These are phyloP conservation scores for Kwoniella europaea DNA, from an alignment of 768 basidiomycete genomes.

Conservation along the genomic window DNA sequence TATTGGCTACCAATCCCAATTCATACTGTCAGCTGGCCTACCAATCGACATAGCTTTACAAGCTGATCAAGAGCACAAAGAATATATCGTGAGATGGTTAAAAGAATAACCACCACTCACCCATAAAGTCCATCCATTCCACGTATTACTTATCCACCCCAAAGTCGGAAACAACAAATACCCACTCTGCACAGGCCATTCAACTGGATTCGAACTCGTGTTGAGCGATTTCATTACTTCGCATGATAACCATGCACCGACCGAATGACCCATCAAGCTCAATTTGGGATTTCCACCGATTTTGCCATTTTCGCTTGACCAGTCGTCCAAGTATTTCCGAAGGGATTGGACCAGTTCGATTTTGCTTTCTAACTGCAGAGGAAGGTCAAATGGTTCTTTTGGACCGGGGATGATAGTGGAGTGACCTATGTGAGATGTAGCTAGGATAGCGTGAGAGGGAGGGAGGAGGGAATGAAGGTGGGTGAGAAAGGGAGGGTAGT, in stretches of 20 bases:
- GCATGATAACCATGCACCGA: slow-evolving; percentile 72
- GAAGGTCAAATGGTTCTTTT: slow-evolving; percentile 57
- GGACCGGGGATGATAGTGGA: slow-evolving; percentile 61
- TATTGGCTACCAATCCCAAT: slow-evolving; percentile 62
- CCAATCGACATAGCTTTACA: too few relatives aligned
- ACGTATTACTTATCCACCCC: slow-evolving; percentile 67
- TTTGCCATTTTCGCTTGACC: slow-evolving; percentile 28
- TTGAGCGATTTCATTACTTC: slow-evolving; percentile 61
- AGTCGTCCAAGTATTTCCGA: slow-evolving; percentile 29
- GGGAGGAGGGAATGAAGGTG: slow-evolving; percentile 66
- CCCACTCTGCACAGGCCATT: slow-evolving; percentile 57
- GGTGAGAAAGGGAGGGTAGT: slow-evolving; percentile 71
- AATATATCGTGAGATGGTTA: neutral
- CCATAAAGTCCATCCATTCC: slow-evolving; percentile 68
- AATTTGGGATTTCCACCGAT: slow-evolving; percentile 12
- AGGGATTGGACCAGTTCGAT: slow-evolving; percentile 64
- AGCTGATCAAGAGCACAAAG: too few relatives aligned
- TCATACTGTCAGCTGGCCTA: slow-evolving; percentile 33
- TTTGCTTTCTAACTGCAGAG: slow-evolving; percentile 65
- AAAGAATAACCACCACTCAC: slow-evolving; percentile 59
- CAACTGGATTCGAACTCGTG: neutral
- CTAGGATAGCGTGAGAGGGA: slow-evolving; percentile 63
- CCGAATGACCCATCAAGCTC: slow-evolving; percentile 64
- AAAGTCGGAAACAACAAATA: slow-evolving; percentile 77
- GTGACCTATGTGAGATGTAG: slow-evolving; percentile 67